A percentile compares a stretch with the other conserved stretches of the same genome.
Evolutionary conservation across 129 eudicot species (phyloP).

Genomic region (Scalesia atractyloides): DNA sequence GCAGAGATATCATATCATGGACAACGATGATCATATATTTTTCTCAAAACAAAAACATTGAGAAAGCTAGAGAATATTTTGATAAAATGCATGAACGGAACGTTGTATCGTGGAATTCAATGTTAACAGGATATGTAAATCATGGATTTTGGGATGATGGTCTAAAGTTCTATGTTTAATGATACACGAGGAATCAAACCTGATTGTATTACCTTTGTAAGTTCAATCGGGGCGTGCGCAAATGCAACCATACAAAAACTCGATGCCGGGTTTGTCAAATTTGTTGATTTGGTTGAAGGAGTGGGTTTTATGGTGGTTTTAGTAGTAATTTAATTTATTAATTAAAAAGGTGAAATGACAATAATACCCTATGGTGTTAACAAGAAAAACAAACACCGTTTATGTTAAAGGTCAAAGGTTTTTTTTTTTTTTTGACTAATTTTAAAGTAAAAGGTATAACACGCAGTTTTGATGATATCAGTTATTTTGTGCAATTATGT

Average conservation of each 20-base stretch:
- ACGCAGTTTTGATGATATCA: too few species aligned
- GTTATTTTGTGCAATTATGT: too few species aligned
- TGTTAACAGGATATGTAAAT: slow-evolving; percentile 48
- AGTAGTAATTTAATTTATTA: too few species aligned
- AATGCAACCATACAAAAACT: slow-evolving; percentile 42
- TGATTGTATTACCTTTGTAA: slow-evolving; percentile 47
- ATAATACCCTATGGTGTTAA: too few species aligned
- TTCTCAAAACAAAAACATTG: slow-evolving; percentile 39
- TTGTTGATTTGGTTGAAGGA: too few species aligned
- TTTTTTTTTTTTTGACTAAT: too few species aligned
- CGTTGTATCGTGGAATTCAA: slow-evolving; percentile 56
- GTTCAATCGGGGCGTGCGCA: slow-evolving; percentile 43
- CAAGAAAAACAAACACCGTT: too few species aligned
- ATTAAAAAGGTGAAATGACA: too few species aligned
- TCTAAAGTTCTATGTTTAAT: slow-evolving; percentile 42
- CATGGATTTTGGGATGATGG: slow-evolving; percentile 56
- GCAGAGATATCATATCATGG: slow-evolving; percentile 58
- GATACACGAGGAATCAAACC: slow-evolving; percentile 50
- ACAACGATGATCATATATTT: slow-evolving; percentile 53
- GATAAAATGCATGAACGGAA: slow-evolving; percentile 60
- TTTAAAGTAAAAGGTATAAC: too few species aligned
- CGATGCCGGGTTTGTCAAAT: slow-evolving; percentile 5
- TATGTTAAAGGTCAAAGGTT: too few species aligned
- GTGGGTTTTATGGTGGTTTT: too few species aligned
- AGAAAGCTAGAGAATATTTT: slow-evolving; percentile 48